Base-by-base conservation (phyloP, 139 green algal genomes). In the Coelastrella sp. region DNA sequence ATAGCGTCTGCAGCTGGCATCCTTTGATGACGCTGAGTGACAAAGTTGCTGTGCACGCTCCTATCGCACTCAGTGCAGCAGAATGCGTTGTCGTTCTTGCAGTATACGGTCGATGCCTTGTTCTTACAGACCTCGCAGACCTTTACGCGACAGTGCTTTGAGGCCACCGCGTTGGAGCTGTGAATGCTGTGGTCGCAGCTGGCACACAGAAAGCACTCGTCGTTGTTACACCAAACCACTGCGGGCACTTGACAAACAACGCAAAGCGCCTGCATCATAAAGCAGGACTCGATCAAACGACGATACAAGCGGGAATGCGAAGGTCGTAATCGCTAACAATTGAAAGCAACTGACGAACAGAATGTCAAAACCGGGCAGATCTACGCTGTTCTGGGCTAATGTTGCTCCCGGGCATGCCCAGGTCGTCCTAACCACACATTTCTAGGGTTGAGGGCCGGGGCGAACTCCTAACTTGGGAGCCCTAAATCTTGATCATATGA, bases 171-270 rank as follows among this genome's bases (percentile, higher is more conserved):
- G 73, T 92, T 91, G 83, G 81, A 86, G 3, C 17, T 76, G 79
- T 94, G 90, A 15, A 90, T 87, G 34, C 48, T 85, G 27, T 40
- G 5, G 50, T 91, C 88, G 76, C 89, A 94, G 50, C 43, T 40
- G 13, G 68, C 64, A 85, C 90, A 94, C 35, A 92, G 51, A 6
- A 86, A 87, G 0, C 85, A 86, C 41, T 84, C 72, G 43, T 93
- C 89, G 27, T 90, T 85, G 2, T 77, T 34, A 85, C 89, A 93
- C 48, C 79, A 91, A 4, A 93, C 60, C 3, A 23, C 25, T 11
- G 89, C 84, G 7, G 78, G 38, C 8, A 45, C 82, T 21, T 85
- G 57, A 75, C 89, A 90, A 19, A 89, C 40, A 77, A 59, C 38
- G 21, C 68, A 77, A 15, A 27, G 21, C 35, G 34, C 66, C 8